Base-by-base conservation (phyloP, 768 basidiomycete species). In the Sporobolomyces phaffii region DNA sequence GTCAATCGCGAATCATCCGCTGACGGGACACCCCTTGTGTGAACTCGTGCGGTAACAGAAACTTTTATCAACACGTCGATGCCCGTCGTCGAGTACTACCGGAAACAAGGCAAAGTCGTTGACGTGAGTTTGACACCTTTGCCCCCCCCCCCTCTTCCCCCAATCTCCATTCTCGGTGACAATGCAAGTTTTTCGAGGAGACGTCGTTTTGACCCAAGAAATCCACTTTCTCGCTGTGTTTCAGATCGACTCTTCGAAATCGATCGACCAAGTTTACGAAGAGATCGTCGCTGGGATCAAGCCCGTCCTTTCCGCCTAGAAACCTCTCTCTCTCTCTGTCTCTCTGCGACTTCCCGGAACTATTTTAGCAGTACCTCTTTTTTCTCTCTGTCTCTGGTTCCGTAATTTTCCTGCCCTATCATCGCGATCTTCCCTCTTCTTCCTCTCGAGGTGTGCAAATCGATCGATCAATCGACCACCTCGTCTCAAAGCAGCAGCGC, bases 1-100 rank as follows among this genome's bases (percentile, higher is more conserved):
- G n/a, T n/a, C n/a, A n/a, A n/a, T n/a, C n/a, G n/a, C n/a, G n/a
- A n/a, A n/a, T n/a, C n/a, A n/a, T n/a, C 56, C 34, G 29, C 31
- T 11, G 24, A 33, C 11, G 1, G 3, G 44, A 38, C 29, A 26
- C 49, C 29, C 29, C 54, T 14, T 28, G 44, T 36, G n/a, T n/a
- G n/a, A n/a, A n/a, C n/a, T n/a, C n/a, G n/a, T n/a, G n/a, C 44
- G 31, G 50, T 10, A 17, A 17, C 49, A 80, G 92, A 80, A 36
- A 93, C 91, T 1, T 94, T 97, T 79, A 82, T 87, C 65, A 84
- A 86, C 53, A 86, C 89, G 60, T 89, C 87, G 9, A 91, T 90
- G 88, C 94, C 96, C 10, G 94, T 99, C 56, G 90, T 99, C 62
- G 80, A 91, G 50, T 82, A 92, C 78, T 93, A 94, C 77, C 77